These are phyloP conservation scores for Neurospora sp. DNA, from an alignment of 495 filamentous ascomycete species.

Conservation along the genomic window DNA sequence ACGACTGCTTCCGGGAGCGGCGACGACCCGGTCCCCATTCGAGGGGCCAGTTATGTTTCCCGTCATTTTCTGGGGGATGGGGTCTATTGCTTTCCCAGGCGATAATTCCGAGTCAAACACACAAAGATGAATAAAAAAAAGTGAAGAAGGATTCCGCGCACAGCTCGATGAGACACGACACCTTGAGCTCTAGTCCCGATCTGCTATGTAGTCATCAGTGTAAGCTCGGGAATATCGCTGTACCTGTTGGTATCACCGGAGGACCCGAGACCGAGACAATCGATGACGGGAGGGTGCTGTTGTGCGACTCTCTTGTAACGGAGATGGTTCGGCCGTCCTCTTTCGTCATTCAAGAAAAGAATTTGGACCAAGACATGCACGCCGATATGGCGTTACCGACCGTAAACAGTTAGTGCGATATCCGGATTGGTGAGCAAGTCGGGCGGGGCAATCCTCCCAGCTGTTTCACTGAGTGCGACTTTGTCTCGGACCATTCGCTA, in stretches of 20 bases:
- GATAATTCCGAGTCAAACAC: too few relatives aligned
- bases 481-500: background rate
- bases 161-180: background rate
- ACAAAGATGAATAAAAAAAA: background rate
- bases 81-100: background rate
- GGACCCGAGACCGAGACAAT: background rate
- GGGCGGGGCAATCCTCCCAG: background rate
- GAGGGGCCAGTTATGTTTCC: background rate
- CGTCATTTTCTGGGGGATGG: background rate
- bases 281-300: background rate
- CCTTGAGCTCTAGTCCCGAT: background rate
- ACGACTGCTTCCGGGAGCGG: background rate
- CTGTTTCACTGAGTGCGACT: background rate
- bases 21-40: background rate
- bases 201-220: background rate
- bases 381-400: background rate
- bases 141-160: background rate
- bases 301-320: background rate
- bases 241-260: background rate
- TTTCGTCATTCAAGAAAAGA: background rate
- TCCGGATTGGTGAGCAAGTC: background rate
- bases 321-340: background rate
- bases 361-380: background rate
- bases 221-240: background rate
- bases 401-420: background rate